Evolutionary conservation across 1,284 basidiomycete species (phyloP).

Genomic region (Cystobasidium sp.): DNA sequence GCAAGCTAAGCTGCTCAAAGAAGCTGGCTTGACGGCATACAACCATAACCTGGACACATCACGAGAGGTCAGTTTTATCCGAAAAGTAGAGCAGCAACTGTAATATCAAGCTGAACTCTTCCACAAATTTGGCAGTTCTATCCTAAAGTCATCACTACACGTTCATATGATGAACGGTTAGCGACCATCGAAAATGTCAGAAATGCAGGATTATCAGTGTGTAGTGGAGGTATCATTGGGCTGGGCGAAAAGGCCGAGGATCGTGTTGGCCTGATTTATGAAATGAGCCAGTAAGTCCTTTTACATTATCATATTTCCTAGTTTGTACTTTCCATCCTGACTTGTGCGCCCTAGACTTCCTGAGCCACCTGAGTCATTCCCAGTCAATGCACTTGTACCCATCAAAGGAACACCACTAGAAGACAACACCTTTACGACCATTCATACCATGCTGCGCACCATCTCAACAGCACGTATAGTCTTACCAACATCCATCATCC

Average conservation of each 20-base stretch:
- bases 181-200: slow-evolving; percentile 88
- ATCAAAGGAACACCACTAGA: slow-evolving; percentile 67
- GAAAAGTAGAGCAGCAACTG: neutral
- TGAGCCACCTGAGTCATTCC: slow-evolving; percentile 96
- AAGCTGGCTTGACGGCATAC: slow-evolving; percentile 95
- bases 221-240: slow-evolving; percentile 94
- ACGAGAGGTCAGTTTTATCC: slow-evolving; percentile 84
- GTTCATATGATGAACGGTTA: slow-evolving; percentile 91
- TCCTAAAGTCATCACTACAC: slow-evolving; percentile 78
- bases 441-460: slow-evolving; percentile 86
- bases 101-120: neutral
- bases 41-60: slow-evolving; percentile 99
- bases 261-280: slow-evolving; percentile 90
- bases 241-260: slow-evolving; percentile 90
- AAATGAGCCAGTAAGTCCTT: slow-evolving; percentile 76
- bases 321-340: neutral
- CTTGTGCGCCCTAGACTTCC: slow-evolving; percentile 68
- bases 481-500: slow-evolving; percentile 89
- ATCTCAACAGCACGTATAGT: slow-evolving; percentile 94
- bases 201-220: slow-evolving; percentile 94
- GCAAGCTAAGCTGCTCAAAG: slow-evolving; percentile 89
- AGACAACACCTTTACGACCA: slow-evolving; percentile 62
- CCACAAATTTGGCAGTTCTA: slow-evolving; percentile 14
- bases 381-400: slow-evolving; percentile 86
- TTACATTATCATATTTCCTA: neutral